These are phyloP conservation scores for Diphasiastrum complanatum DNA, from an alignment of 83 land plant species.

Conservation along the genomic window DNA sequence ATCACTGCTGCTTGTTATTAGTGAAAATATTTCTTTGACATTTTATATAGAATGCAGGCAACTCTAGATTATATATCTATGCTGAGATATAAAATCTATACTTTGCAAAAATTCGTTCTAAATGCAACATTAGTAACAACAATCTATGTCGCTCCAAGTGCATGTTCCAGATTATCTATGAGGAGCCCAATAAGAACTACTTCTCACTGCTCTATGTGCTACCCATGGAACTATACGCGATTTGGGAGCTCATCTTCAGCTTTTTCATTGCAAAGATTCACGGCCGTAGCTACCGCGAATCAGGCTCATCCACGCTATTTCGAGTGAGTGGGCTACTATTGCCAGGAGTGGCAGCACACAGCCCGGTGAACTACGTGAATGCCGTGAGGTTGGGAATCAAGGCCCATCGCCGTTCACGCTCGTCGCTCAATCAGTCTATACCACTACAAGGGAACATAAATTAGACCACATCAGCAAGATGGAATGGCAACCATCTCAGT, in stretches of 20 bases:
- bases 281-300: conserved; percentile 45
- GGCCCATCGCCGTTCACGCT: no score
- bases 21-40: not conserved
- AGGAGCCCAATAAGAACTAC: conserved; percentile 59
- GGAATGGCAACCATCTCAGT: no score
- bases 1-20: no score
- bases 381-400: conserved; percentile 44
- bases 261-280: conserved; percentile 21
- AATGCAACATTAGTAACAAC: no score
- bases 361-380: conserved; percentile 63
- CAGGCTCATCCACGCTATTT: conserved; percentile 10
- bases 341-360: conserved; percentile 54
- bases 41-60: no score
- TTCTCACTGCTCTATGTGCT: conserved; percentile 33
- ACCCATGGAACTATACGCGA: conserved; percentile 28
- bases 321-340: conserved; percentile 44
- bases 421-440: no score
- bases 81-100: no score
- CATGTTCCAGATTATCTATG: conserved; percentile 38
- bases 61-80: no score
- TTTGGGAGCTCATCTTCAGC: conserved; percentile 48
- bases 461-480: no score
- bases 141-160: conserved; percentile 1
- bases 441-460: no score
- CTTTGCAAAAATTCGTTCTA: not conserved